Evolutionary conservation across 2,329 filamentous ascomycete genomes (phyloP).

Genomic region (Dryadomyces quercus-mongolicae): DNA sequence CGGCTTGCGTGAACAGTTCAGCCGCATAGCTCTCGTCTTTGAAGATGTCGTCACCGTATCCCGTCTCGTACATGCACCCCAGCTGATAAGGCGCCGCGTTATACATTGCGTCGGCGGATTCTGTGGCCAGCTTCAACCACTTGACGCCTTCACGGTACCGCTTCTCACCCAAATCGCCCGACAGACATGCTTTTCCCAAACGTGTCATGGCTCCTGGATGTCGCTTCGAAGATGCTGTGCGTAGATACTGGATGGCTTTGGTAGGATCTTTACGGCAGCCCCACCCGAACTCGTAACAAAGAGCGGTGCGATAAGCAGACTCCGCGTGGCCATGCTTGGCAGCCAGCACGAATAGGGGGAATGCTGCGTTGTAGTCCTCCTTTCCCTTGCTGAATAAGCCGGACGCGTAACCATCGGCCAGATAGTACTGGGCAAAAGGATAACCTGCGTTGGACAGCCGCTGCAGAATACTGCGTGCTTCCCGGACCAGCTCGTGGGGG

Average conservation of each 20-base stretch:
- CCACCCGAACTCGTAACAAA: slow-evolving; percentile 99
- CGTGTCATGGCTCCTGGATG: slow-evolving; percentile 93
- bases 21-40: slow-evolving; percentile 82
- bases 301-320: slow-evolving; percentile 80
- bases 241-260: slow-evolving; percentile 89
- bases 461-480: slow-evolving; percentile 83
- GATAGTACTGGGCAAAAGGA: slow-evolving; percentile 95
- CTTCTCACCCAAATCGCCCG: slow-evolving; percentile 77
- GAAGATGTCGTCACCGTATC: slow-evolving; percentile 92
- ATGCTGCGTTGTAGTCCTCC: slow-evolving; percentile 81
- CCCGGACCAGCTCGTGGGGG: slow-evolving; percentile 61
- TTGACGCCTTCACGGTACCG: slow-evolving; percentile 85
- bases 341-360: slow-evolving; percentile 82
- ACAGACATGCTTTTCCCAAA: slow-evolving; percentile 79
- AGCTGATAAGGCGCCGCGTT: slow-evolving; percentile 88
- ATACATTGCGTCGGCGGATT: slow-evolving; percentile 83
- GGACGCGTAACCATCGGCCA: slow-evolving; percentile 87
- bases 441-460: slow-evolving; percentile 78
- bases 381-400: slow-evolving; percentile 93
- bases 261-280: slow-evolving; percentile 79
- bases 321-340: slow-evolving; percentile 97
- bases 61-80: slow-evolving; percentile 75
- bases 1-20: slow-evolving; percentile 86
- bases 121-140: slow-evolving; percentile 88
- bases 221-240: slow-evolving; percentile 80